A percentile compares a stretch with the other conserved stretches of the same genome.
Evolutionary conservation across 768 basidiomycete genomes (phyloP).

Genomic region (Mycena epipterygia): DNA sequence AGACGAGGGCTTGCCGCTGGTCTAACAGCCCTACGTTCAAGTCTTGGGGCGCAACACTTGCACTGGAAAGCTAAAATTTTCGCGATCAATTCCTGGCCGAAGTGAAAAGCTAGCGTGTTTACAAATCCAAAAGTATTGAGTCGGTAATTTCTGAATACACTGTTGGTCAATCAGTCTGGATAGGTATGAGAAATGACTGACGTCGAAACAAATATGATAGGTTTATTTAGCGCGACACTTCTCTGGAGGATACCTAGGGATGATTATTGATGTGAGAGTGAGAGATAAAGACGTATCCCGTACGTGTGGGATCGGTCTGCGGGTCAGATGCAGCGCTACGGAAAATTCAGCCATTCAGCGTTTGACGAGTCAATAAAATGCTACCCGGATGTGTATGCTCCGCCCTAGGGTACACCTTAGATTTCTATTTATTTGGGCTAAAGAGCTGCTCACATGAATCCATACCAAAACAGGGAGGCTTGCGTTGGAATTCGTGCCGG

Average conservation of each 20-base stretch:
- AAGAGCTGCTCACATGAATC: constrained; percentile 48
- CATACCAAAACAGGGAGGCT: constrained; percentile 54
- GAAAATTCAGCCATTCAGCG: constrained; percentile 1
- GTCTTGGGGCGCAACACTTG: constrained; percentile 58
- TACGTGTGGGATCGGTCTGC: constrained; percentile 62
- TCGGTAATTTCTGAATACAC: constrained; percentile 62
- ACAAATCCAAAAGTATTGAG: constrained; percentile 72
- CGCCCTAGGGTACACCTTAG: constrained; percentile 52
- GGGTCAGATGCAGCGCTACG: constrained; percentile 59
- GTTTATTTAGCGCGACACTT: constrained; percentile 61
- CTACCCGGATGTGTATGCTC: constrained; percentile 55
- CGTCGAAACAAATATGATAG: constrained; percentile 71
- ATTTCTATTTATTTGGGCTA: neutral
- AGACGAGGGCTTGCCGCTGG: constrained; percentile 69
- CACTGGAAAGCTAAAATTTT: constrained; percentile 59
- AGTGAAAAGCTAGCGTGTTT: constrained; percentile 31
- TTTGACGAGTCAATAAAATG: neutral
- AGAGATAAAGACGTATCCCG: constrained; percentile 12
- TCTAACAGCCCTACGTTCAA: constrained; percentile 74
- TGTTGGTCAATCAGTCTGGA: neutral
- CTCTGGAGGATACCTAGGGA: constrained; percentile 62
- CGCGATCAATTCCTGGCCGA: neutral
- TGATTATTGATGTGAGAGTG: neutral
- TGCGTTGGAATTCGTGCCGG: constrained; percentile 40
- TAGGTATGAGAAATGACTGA: constrained; percentile 37